These are phyloP conservation scores for Ampelocalamus luodianensis DNA, from an alignment of 176 grass and related monocot genomes.

Conservation along the genomic window DNA sequence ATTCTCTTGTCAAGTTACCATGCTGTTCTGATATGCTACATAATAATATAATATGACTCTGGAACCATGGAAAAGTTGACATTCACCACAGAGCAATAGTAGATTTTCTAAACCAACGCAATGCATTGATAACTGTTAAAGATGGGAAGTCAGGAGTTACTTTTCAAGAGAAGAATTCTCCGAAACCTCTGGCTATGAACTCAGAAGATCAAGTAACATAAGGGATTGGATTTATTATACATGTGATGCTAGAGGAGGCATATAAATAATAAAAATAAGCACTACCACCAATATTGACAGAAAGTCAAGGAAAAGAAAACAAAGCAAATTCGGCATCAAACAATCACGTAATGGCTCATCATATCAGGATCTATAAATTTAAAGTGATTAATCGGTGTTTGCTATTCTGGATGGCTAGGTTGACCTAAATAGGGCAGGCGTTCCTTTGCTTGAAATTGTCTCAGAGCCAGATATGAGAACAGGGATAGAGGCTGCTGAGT, in stretches of 20 bases:
- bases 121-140: background rate
- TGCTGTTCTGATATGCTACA: slow-evolving; percentile 8
- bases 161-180: background rate
- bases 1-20: background rate
- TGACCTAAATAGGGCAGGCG: slow-evolving; percentile 88
- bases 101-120: slow-evolving; percentile 26
- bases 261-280: slow-evolving; percentile 1
- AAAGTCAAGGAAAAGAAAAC: slow-evolving; percentile 14
- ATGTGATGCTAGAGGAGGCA: background rate
- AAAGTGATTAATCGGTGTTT: slow-evolving; percentile 25
- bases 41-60: background rate
- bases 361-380: background rate
- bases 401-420: slow-evolving; percentile 57
- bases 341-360: background rate
- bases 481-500: slow-evolving; percentile 82
- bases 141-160: background rate
- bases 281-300: slow-evolving; percentile 6
- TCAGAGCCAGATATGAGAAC: slow-evolving; percentile 88
- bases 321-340: slow-evolving; percentile 18
- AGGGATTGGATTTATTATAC: slow-evolving; percentile 16
- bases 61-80: slow-evolving; percentile 11
- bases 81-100: slow-evolving; percentile 6
- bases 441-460: slow-evolving; percentile 93
- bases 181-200: background rate
- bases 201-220: background rate